Evolutionary conservation across 345 rosid species (phyloP).

Genomic region (Erucastrum elatum): DNA sequence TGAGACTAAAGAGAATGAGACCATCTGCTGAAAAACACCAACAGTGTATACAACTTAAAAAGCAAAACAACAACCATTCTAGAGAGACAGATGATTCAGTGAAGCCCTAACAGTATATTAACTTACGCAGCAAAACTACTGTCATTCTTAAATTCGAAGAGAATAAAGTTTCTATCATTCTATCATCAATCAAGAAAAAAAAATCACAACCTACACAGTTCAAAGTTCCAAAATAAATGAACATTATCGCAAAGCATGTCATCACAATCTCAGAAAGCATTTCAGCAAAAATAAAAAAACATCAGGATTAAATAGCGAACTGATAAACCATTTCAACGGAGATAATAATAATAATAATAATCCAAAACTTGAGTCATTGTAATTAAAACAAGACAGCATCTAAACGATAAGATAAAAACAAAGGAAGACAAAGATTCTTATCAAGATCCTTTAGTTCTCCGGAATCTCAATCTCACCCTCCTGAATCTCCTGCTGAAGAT

Average conservation of each 20-base stretch:
- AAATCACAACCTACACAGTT: not conserved
- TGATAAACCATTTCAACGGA: constrained; percentile 10
- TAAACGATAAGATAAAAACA: not conserved
- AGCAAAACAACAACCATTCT: not conserved
- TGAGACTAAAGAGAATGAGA: not conserved
- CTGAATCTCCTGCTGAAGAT: constrained; percentile 45
- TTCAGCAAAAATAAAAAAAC: too few species aligned
- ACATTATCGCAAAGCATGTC: not conserved
- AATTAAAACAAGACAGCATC: constrained; percentile 15
- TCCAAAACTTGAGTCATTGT: constrained; percentile 39
- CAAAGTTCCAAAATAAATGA: not conserved
- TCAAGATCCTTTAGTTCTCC: constrained; percentile 6
- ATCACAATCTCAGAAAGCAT: not conserved
- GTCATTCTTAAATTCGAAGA: not conserved
- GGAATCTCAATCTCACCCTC: constrained; percentile 50
- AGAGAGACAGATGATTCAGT: not conserved
- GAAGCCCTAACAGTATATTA: not conserved
- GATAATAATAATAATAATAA: constrained; percentile 8
- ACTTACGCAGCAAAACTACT: not conserved
- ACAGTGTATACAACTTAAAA: not conserved
- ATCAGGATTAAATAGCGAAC: not conserved
- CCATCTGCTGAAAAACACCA: not conserved
- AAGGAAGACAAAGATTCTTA: not conserved
- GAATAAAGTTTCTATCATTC: not conserved
- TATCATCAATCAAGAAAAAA: not conserved